Evolutionary conservation across 2,329 filamentous ascomycete species (phyloP).

Genomic region (Paraphaeosphaeria sporulosa): DNA sequence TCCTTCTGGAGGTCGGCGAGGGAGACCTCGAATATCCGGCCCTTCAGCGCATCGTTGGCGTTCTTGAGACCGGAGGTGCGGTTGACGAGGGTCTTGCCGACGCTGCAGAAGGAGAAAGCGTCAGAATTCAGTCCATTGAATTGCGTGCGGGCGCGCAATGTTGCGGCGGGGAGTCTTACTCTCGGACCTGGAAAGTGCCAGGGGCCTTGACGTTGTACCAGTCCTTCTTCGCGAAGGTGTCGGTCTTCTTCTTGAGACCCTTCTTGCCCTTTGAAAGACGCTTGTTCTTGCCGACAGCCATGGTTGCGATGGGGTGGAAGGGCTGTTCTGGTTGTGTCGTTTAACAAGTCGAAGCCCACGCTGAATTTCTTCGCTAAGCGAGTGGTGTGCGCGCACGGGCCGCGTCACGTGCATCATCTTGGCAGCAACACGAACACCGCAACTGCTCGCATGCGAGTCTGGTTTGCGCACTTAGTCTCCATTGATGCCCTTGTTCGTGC

Average conservation of each 20-base stretch:
- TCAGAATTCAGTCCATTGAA: constrained; percentile 36
- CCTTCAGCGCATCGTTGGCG: constrained; percentile 98
- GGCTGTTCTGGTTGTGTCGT: constrained; percentile 42
- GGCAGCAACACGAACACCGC: neutral
- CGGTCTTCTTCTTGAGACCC: constrained; percentile 99
- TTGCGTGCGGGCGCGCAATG: constrained; percentile 15
- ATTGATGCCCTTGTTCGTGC: neutral
- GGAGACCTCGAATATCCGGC: constrained; percentile 98
- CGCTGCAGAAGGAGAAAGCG: constrained; percentile 66
- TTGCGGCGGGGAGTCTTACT: constrained; percentile 70
- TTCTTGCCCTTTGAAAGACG: constrained; percentile 99
- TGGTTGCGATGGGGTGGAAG: constrained; percentile 63
- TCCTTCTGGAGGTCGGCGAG: constrained; percentile 99
- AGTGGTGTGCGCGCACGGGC: constrained; percentile 23
- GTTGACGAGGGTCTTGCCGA: constrained; percentile 99
- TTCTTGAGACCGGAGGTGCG: constrained; percentile 99
- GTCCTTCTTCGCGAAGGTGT: constrained; percentile 98
- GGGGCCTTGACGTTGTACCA: constrained; percentile 99
- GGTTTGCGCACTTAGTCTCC: no score
- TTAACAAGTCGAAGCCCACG: constrained; percentile 22
- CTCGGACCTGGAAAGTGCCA: constrained; percentile 92
- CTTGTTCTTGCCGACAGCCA: constrained; percentile 98
- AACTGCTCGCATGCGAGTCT: neutral
- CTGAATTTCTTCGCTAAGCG: constrained; percentile 16
- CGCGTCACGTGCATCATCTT: constrained; percentile 22